Evolutionary conservation across 2,329 filamentous ascomycete genomes (phyloP).

Genomic region (Delphinella strobiligena): DNA sequence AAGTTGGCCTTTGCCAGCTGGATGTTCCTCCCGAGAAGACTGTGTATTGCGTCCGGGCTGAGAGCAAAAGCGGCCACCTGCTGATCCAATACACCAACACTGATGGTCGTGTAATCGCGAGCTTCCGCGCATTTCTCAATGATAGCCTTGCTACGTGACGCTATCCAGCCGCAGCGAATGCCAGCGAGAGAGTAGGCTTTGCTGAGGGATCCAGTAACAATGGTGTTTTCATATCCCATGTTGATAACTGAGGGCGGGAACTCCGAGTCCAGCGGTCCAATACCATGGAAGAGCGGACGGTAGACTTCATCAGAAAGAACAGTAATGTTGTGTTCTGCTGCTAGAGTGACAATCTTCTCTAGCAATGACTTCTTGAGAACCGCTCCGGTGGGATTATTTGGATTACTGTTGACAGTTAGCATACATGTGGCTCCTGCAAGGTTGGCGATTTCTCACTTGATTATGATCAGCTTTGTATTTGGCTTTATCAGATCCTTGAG

Average conservation of each 20-base stretch:
- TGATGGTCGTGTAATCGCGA: constrained; percentile 76
- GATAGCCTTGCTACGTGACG: constrained; percentile 49
- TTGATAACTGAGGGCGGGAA: constrained; percentile 58
- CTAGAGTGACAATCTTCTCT: constrained; percentile 50
- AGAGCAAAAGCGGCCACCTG: constrained; percentile 65
- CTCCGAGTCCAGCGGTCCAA: constrained; percentile 38
- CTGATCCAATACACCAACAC: constrained; percentile 73
- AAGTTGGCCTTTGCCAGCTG: constrained; percentile 57
- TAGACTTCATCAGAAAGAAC: constrained; percentile 75
- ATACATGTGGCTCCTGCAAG: not conserved
- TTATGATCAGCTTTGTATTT: constrained; percentile 60
- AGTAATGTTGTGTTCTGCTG: constrained; percentile 49
- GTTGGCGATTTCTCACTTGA: constrained; percentile 32
- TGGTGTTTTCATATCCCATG: constrained; percentile 56
- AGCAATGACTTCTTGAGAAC: constrained; percentile 53
- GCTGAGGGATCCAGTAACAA: constrained; percentile 70
- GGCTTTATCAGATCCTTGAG: constrained; percentile 51
- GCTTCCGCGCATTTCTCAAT: constrained; percentile 52
- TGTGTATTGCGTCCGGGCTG: constrained; percentile 49
- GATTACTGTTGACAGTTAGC: constrained; percentile 44
- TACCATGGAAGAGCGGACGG: constrained; percentile 66
- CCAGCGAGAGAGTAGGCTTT: constrained; percentile 79
- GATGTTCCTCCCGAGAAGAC: constrained; percentile 51
- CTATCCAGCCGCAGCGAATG: constrained; percentile 73
- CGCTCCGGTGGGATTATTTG: constrained; percentile 72